These are phyloP conservation scores for Mortierella antarctica DNA, from an alignment of 192 early-diverging fungal genomes.

Conservation along the genomic window DNA sequence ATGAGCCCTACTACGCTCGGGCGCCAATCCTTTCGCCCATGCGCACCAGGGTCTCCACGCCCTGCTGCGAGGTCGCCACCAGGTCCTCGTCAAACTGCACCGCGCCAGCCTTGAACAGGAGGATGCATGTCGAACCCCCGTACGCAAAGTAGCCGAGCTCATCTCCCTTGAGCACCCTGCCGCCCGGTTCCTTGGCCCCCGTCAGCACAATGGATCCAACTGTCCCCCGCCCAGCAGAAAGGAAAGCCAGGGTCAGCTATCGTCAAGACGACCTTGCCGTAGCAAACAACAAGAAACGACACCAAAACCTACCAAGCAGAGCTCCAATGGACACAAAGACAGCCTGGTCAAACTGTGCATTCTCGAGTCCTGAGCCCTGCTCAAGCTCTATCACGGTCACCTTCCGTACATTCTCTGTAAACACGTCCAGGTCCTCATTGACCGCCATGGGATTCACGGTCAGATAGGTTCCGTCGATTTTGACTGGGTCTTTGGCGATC, in stretches of 20 bases:
- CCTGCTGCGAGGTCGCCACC: slow-evolving; percentile 58
- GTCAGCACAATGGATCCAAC: slow-evolving; percentile 78
- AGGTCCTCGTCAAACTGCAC: slow-evolving; percentile 76
- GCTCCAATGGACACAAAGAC: slow-evolving; percentile 76
- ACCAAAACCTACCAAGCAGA: slow-evolving; percentile 54
- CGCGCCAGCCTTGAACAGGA: slow-evolving; percentile 71
- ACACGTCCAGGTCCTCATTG: slow-evolving; percentile 72
- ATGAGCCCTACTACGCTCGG: neutral
- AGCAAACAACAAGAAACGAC: neutral
- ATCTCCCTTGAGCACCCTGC: slow-evolving; percentile 67
- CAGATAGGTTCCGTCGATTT: slow-evolving; percentile 72
- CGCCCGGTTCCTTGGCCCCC: slow-evolving; percentile 52
- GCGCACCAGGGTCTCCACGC: slow-evolving; percentile 71
- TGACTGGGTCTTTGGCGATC: slow-evolving; percentile 48
- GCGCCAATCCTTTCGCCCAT: slow-evolving; percentile 54
- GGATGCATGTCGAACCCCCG: slow-evolving; percentile 77
- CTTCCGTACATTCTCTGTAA: slow-evolving; percentile 74
- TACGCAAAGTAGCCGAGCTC: slow-evolving; percentile 84
- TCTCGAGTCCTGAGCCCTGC: slow-evolving; percentile 6
- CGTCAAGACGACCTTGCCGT: neutral
- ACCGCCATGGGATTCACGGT: slow-evolving; percentile 83
- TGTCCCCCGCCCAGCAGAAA: slow-evolving; percentile 11
- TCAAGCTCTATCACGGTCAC: slow-evolving; percentile 63
- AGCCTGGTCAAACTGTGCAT: slow-evolving; percentile 60
- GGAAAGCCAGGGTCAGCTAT: neutral